Base-by-base conservation (phyloP, 805 yeast species). In the Torulaspora franciscae region DNA sequence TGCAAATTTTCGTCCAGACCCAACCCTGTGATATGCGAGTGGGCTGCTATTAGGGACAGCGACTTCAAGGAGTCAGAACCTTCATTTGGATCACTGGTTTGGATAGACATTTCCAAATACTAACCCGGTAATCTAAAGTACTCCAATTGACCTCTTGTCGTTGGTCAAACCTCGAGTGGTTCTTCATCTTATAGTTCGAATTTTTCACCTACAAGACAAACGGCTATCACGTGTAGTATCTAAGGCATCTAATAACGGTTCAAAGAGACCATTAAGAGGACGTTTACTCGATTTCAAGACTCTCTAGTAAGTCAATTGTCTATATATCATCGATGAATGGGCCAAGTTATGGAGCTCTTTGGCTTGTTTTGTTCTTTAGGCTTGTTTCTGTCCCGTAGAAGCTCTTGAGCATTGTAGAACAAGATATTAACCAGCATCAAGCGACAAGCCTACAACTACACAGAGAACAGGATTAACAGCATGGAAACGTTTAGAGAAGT, bases 1-100 rank as follows among this genome's bases (percentile, higher is more conserved):
- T 79, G 82, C 54, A 95, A 75, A 58, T 81, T 79, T 52, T 89
- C 97, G 66, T 91, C 98, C 42, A 93, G 76, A n/a, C 99, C 99
- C 25, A 93, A 75, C 0, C 99, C 99, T 19, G 93, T 77, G 64
- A 93, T 93, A 68, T 93, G 99, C 5, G 97, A 89, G 67, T 93
- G 99, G n/a, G 98, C 96, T 1, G 98, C 96, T 46, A 89, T 83
- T 56, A 89, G 75, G 40, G 90, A 83, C 45, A 86, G 73, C n/a
- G 81, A 79, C 41, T 78, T 74, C 35, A 74, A 59, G 49, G 78
- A 79, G 48, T 70, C 75, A 39, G 73, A 68, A 27, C 68, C 61
- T 8, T 62, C 65, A 40, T 58, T 51, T 7, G 55, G 51, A 45
- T 69, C 68, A 35, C 61, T 61, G 13, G 72, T 69, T 60, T 70